Evolutionary conservation across 176 grass and related monocot genomes (phyloP).

Genomic region (Alopecurus myosuroides): DNA sequence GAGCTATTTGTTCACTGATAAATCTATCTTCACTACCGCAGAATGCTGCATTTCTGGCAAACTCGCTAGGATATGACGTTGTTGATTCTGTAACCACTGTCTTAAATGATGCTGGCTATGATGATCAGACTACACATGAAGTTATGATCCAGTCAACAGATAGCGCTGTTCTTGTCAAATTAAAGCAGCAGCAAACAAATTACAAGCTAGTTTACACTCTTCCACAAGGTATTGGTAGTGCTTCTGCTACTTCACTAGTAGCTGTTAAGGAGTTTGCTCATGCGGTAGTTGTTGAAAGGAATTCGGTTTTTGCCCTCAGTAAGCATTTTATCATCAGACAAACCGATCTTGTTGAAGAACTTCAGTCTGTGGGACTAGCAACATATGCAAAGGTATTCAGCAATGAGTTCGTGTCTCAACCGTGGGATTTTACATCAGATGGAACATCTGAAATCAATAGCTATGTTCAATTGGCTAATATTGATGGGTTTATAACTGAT

Average conservation of each 20-base stretch:
- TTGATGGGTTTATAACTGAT: too few relatives aligned
- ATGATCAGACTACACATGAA: slow-evolving; percentile 35
- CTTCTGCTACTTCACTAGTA: slow-evolving; percentile 27
- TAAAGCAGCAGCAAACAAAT: slow-evolving; percentile 49
- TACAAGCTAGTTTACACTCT: slow-evolving; percentile 66
- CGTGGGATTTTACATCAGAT: slow-evolving; percentile 67
- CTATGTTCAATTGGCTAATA: too few relatives aligned
- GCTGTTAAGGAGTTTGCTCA: slow-evolving; percentile 63
- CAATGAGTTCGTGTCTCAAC: slow-evolving; percentile 62
- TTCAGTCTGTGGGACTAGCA: slow-evolving; percentile 42
- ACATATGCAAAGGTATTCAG: slow-evolving; percentile 53
- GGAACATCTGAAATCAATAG: too few relatives aligned
- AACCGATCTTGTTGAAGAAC: slow-evolving; percentile 28
- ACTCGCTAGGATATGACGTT: slow-evolving; percentile 40
- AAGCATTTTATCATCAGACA: background rate
- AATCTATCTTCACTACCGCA: slow-evolving; percentile 25
- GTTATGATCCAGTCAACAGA: slow-evolving; percentile 60
- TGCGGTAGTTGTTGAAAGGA: slow-evolving; percentile 42
- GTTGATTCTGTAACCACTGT: slow-evolving; percentile 32
- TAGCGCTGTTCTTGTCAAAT: slow-evolving; percentile 69
- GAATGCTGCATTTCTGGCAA: slow-evolving; percentile 51
- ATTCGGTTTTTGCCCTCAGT: slow-evolving; percentile 29
- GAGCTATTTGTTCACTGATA: background rate
- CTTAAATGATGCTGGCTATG: slow-evolving; percentile 50
- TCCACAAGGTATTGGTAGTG: slow-evolving; percentile 22